Percentiles rank a stretch among this genome's conserved stretches.
These are phyloP conservation scores for Tricladium varicosporioides DNA, from an alignment of 2,329 filamentous ascomycete genomes.

Conservation along the genomic window DNA sequence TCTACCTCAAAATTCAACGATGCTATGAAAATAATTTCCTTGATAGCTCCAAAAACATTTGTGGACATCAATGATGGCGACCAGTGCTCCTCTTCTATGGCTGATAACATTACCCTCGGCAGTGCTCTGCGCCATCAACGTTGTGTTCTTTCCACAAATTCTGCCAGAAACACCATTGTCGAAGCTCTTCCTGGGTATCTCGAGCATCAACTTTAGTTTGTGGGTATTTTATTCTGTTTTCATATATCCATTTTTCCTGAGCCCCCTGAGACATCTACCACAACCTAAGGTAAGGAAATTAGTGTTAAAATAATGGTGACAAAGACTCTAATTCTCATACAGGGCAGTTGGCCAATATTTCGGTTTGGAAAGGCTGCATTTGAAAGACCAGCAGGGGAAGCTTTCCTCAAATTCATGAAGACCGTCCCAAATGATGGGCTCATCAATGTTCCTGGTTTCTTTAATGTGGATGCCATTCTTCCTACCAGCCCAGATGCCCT, in stretches of 20 bases:
- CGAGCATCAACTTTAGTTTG: slow-evolving; percentile 7
- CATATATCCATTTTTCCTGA: slow-evolving; percentile 23
- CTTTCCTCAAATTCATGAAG: slow-evolving; percentile 40
- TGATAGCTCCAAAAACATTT: neutral
- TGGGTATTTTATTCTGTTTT: slow-evolving; percentile 19
- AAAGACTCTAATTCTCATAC: neutral
- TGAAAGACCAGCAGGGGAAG: slow-evolving; percentile 13
- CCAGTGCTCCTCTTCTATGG: neutral
- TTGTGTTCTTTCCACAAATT: slow-evolving; percentile 19
- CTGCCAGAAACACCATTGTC: slow-evolving; percentile 14
- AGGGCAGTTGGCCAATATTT: slow-evolving; percentile 6
- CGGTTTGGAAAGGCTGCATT: slow-evolving; percentile 7
- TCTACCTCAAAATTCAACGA: no score
- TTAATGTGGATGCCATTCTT: slow-evolving; percentile 59
- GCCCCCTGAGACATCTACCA: slow-evolving; percentile 23
- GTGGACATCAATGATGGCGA: neutral
- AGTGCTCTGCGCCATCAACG: slow-evolving; percentile 14
- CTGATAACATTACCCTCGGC: slow-evolving; percentile 7
- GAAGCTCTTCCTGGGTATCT: slow-evolving; percentile 16
- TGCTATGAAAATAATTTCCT: neutral
- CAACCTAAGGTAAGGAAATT: slow-evolving; percentile 14
- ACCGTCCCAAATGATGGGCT: slow-evolving; percentile 64
- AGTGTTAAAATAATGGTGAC: neutral
- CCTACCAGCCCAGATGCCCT: slow-evolving; percentile 59
- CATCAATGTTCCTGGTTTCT: slow-evolving; percentile 60